phyloP scores from a whole-genome alignment of 768 basidiomycete genomes.

The Chalciporus chontae region DNA sequence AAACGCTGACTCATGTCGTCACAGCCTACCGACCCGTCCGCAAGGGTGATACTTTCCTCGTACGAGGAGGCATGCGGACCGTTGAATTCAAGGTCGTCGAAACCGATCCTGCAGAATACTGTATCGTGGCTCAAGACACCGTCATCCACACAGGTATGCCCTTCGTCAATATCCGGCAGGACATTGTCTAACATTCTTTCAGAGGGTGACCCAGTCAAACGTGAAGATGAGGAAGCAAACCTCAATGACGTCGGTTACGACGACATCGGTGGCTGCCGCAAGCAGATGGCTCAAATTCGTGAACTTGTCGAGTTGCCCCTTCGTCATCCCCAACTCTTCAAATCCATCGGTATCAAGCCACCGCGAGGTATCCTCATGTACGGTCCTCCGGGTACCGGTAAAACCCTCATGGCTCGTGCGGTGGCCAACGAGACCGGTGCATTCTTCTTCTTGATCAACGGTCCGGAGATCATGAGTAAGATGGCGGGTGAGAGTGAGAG shows the following conservation, averaged over 20 bases:
- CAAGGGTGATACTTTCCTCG: conserved; percentile 98
- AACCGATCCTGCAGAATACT: conserved; percentile 96
- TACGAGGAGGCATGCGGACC: conserved; percentile 96
- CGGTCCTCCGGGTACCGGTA: conserved; percentile 98
- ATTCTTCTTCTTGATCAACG: conserved; percentile 99
- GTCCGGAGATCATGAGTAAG: conserved; percentile 99
- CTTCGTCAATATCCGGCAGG: not conserved
- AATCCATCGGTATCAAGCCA: conserved; percentile 99
- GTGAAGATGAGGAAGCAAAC: conserved; percentile 97
- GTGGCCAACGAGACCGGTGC: conserved; percentile 99
- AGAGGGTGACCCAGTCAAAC: conserved; percentile 99
- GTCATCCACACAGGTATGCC: conserved; percentile 83
- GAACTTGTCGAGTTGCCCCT: conserved; percentile 98
- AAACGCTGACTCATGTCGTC: conserved; percentile 5
- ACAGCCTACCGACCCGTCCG: conserved; percentile 90
- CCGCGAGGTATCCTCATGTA: conserved; percentile 98
- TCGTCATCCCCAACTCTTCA: conserved; percentile 98
- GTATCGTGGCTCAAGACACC: conserved; percentile 98
- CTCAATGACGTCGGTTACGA: conserved; percentile 97
- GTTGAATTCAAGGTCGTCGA: conserved; percentile 99
- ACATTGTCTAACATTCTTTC: conserved; percentile 12
- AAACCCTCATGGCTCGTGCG: conserved; percentile 98
- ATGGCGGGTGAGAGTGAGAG: conserved; percentile 99
- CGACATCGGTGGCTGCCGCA: conserved; percentile 98
- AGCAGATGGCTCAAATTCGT: conserved; percentile 99